Evolutionary conservation across 352 stramenopile species (phyloP).

Genomic region (Albugo candida): DNA sequence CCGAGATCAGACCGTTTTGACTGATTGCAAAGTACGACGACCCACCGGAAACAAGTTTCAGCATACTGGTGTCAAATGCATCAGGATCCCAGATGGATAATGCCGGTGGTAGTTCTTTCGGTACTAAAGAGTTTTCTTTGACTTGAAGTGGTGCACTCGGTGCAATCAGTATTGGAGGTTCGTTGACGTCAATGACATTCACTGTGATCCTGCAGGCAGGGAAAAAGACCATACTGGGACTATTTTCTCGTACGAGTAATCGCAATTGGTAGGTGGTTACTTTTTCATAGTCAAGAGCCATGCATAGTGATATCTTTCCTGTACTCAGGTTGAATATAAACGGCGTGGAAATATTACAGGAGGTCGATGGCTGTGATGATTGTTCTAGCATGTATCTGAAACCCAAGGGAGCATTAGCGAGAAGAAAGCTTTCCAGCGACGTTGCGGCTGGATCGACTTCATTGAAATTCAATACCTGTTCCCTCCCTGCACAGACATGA

Average conservation of each 20-base stretch:
- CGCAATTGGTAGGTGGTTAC: slow-evolving; percentile 7
- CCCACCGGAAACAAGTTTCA: slow-evolving; percentile 17
- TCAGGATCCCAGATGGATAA: slow-evolving; percentile 20
- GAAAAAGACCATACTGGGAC: slow-evolving; percentile 1
- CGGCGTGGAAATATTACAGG: background rate
- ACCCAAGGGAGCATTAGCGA: slow-evolving; percentile 6
- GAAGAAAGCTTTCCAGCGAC: slow-evolving; percentile 16
- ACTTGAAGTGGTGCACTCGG: slow-evolving; percentile 8
- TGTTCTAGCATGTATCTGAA: no score
- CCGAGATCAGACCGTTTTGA: slow-evolving; percentile 20
- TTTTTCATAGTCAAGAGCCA: slow-evolving; percentile 15
- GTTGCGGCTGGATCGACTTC: slow-evolving; percentile 16
- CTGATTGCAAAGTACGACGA: slow-evolving; percentile 19
- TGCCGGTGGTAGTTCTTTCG: slow-evolving; percentile 11
- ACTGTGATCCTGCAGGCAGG: slow-evolving; percentile 19
- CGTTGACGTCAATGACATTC: slow-evolving; percentile 28
- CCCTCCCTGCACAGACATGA: slow-evolving; percentile 17
- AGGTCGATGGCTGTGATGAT: no score
- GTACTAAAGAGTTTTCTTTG: slow-evolving; percentile 22
- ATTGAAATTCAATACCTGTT: slow-evolving; percentile 14
- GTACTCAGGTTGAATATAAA: slow-evolving; percentile 7
- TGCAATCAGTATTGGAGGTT: slow-evolving; percentile 17
- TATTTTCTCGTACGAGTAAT: slow-evolving; percentile 13
- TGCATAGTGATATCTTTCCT: slow-evolving; percentile 8
- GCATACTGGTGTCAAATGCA: slow-evolving; percentile 20